A percentile compares a stretch with the other conserved stretches of the same genome.
Conservation (phyloP, 2,329 filamentous ascomycete species). For the Aspergillus aculeatus region DNA sequence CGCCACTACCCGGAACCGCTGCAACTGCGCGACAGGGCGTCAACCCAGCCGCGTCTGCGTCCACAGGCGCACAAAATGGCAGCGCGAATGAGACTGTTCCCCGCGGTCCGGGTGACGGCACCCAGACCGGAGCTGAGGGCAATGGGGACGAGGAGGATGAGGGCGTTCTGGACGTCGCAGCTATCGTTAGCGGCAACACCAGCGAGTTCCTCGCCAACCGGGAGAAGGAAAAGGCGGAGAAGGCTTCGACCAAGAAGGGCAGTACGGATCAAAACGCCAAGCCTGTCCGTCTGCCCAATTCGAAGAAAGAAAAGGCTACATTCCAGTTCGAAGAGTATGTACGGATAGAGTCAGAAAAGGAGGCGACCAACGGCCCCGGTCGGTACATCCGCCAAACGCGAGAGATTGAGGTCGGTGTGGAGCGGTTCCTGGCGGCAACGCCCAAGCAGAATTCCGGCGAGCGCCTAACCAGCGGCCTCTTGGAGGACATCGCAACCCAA, state of each 20-base stretch:
- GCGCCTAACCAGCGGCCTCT: conserved; percentile 57
- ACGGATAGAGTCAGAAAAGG: conserved; percentile 54
- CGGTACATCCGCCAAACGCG: conserved; percentile 52
- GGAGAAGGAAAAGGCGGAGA: conserved; percentile 63
- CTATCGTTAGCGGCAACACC: conserved; percentile 64
- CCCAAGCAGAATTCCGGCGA: conserved; percentile 34
- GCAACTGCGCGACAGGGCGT: conserved; percentile 41
- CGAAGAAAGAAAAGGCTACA: conserved; percentile 57
- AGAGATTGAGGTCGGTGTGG: conserved; percentile 62
- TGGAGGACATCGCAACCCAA: conserved; percentile 79
- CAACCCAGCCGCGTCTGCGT: conserved; percentile 58
- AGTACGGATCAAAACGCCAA: conserved; percentile 48
- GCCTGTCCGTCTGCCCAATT: conserved; percentile 56
- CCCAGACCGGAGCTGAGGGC: conserved; percentile 52
- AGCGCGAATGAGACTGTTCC: conserved; percentile 45
- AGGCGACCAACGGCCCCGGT: conserved; percentile 47
- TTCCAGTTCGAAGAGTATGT: conserved; percentile 63
- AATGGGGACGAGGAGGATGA: conserved; percentile 57
- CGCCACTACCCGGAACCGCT: conserved; percentile 53
- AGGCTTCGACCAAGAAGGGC: conserved; percentile 53
- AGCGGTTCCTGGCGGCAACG: conserved; percentile 60
- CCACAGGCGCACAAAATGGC: conserved; percentile 51
- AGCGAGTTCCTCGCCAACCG: conserved; percentile 62
- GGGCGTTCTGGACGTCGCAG: conserved; percentile 63
- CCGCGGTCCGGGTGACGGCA: conserved; percentile 54